A percentile compares a stretch with the other conserved stretches of the same genome.
Conservation (phyloP, 2,329 filamentous ascomycete species). For the Cladophialophora exuberans region DNA sequence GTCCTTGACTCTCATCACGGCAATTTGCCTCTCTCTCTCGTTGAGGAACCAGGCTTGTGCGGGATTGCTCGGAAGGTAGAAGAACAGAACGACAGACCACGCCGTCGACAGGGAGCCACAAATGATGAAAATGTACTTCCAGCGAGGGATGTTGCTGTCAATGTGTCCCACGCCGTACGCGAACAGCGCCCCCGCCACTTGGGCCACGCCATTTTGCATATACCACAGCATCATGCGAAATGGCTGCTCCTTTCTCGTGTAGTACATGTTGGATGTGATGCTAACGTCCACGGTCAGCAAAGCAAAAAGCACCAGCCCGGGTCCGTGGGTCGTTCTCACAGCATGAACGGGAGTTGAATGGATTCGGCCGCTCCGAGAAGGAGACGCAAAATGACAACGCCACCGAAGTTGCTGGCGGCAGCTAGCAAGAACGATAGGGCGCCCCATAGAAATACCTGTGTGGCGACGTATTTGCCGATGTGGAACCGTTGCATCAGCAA, state of each 20-base stretch:
- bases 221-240: conserved; percentile 71
- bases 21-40: conserved; percentile 61
- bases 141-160: conserved; percentile 60
- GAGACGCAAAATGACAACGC: background rate
- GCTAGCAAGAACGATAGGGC: background rate
- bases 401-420: background rate
- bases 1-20: background rate
- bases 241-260: conserved; percentile 69
- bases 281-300: background rate
- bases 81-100: conserved; percentile 65
- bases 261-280: conserved; percentile 57
- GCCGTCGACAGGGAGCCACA: conserved; percentile 67
- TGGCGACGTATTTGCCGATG: background rate
- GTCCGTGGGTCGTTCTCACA: background rate
- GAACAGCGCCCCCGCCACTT: conserved; percentile 71
- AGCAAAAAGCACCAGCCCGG: background rate
- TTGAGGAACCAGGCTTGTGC: conserved; percentile 71
- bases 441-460: background rate
- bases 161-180: conserved; percentile 61
- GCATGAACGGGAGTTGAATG: background rate
- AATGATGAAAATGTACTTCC: conserved; percentile 70
- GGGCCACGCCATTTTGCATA: conserved; percentile 76
- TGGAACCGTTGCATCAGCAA: background rate
- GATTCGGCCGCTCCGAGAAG: background rate
- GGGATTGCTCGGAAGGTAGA: conserved; percentile 69